Evolutionary conservation across 2,329 filamentous ascomycete species (phyloP).

Genomic region (Sporothrix pallida): DNA sequence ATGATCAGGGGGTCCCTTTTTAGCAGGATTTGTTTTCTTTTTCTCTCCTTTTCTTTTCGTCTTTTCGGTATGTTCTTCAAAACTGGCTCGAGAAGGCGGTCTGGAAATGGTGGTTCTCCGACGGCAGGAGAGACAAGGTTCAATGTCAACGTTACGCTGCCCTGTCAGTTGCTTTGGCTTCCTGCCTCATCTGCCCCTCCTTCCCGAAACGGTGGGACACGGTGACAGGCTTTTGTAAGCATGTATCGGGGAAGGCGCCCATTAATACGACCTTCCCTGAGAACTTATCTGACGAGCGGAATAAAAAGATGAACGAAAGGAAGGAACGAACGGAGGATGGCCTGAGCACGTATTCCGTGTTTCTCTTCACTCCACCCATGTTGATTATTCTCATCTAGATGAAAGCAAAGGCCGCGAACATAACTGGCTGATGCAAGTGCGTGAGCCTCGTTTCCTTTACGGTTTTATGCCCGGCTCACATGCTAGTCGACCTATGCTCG

Average conservation of each 20-base stretch:
- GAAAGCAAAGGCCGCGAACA: not conserved
- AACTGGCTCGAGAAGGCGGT: conserved; percentile 2
- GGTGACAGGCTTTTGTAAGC: not conserved
- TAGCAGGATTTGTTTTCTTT: not conserved
- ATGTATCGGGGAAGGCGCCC: not conserved
- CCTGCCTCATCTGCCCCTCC: conserved; percentile 1
- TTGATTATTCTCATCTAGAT: not conserved
- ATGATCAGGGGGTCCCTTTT: conserved; percentile 8
- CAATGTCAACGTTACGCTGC: not conserved
- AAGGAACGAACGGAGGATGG: not conserved
- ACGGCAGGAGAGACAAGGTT: not conserved
- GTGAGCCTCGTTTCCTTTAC: not conserved
- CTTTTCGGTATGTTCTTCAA: not conserved
- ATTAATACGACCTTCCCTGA: conserved; percentile 7
- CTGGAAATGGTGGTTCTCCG: not conserved
- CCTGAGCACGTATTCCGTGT: not conserved
- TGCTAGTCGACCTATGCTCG: not conserved
- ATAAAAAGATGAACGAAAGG: not conserved
- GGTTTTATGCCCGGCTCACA: not conserved
- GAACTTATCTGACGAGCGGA: not conserved
- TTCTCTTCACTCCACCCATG: not conserved
- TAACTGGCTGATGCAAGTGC: not conserved
- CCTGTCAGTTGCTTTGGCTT: not conserved
- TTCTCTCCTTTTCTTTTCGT: no score
- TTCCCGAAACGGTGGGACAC: conserved; percentile 23